Percentiles rank a stretch among this genome's conserved stretches.
Evolutionary conservation across 192 early-diverging fungal species (phyloP).

Genomic region (Gigaspora rosea): DNA sequence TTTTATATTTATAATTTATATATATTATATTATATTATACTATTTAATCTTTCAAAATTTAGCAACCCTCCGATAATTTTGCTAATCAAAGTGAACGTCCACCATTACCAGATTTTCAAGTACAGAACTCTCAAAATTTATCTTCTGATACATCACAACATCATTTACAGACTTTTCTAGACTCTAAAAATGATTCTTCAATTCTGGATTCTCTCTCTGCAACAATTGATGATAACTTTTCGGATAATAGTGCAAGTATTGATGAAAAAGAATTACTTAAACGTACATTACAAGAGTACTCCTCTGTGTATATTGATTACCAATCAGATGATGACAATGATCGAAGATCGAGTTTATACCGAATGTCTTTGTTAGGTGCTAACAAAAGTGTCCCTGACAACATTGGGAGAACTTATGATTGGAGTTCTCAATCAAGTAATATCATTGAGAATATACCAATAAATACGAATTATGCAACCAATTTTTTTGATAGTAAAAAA

Average conservation of each 20-base stretch:
- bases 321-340: not conserved
- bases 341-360: not conserved
- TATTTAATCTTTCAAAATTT: not conserved
- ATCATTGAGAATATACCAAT: not conserved
- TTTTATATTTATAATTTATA: not conserved
- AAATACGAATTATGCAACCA: not conserved
- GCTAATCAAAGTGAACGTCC: not conserved
- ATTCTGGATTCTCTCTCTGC: not conserved
- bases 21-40: not conserved
- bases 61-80: constrained; percentile 5
- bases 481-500: not conserved
- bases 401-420: constrained; percentile 7
- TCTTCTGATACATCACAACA: not conserved
- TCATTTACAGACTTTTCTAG: not conserved
- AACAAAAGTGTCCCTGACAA: constrained; percentile 32
- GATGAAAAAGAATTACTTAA: not conserved
- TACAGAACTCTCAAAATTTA: not conserved
- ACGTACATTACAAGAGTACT: not conserved
- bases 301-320: not conserved
- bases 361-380: not conserved
- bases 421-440: not conserved
- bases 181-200: too few relatives aligned
- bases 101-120: constrained; percentile 5
- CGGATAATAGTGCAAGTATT: not conserved
- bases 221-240: not conserved